Evolutionary conservation across 805 yeast species (phyloP).

Genomic region (Nakazawaea anatomiae): DNA sequence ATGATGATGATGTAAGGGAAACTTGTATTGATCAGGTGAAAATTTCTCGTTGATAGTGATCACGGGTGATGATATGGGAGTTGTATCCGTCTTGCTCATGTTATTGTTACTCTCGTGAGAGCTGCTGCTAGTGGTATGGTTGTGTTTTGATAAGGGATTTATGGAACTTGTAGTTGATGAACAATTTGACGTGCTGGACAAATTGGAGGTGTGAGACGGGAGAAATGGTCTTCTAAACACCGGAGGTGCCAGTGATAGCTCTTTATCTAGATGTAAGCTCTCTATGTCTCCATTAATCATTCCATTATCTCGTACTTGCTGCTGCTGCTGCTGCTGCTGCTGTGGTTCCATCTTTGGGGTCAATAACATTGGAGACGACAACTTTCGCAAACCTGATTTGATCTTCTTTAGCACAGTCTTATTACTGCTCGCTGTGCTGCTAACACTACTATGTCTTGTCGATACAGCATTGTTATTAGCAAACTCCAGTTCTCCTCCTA

Average conservation of each 20-base stretch:
- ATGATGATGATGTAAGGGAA: too few species aligned
- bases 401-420: conserved; percentile 4
- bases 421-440: background rate
- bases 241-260: background rate
- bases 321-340: background rate
- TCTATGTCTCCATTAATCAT: background rate
- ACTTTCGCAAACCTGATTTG: conserved; percentile 4
- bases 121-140: conserved; percentile 7
- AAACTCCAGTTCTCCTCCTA: background rate
- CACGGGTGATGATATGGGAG: conserved; percentile 8
- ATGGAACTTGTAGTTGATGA: conserved; percentile 1
- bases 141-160: background rate
- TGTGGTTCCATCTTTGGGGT: background rate
- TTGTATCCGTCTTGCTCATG: background rate
- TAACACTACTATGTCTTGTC: conserved; percentile 6
- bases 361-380: conserved; percentile 2
- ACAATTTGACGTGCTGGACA: conserved; percentile 7
- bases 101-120: background rate
- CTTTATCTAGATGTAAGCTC: background rate
- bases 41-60: conserved; percentile 9
- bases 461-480: background rate
- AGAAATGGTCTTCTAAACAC: conserved; percentile 6
- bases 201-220: conserved; percentile 1
- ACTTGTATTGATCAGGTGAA: background rate
- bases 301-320: too few species aligned